phyloP scores from a whole-genome alignment of 306 rosid species.

The Crataegus laevigata region DNA sequence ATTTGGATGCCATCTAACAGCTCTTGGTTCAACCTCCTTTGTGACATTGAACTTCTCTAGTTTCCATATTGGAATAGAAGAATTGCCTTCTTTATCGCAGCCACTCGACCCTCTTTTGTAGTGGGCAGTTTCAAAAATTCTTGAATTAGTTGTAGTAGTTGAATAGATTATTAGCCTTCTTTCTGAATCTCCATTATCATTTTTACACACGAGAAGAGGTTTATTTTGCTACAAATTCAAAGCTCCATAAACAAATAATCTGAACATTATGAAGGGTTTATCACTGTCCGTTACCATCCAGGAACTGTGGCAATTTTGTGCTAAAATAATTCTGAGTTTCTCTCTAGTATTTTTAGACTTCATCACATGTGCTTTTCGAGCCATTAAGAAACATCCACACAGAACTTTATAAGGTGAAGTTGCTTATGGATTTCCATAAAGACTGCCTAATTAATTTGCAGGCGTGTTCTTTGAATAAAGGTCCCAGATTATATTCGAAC shows the following conservation, averaged over 20 bases:
- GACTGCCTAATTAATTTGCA: not conserved
- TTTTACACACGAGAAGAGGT: not conserved
- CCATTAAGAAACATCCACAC: not conserved
- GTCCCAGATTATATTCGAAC: not conserved
- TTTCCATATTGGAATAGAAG: not conserved
- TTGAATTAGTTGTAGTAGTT: not conserved
- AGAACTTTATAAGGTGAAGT: not conserved
- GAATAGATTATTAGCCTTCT: not conserved
- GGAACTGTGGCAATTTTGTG: not conserved
- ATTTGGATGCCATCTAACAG: not conserved
- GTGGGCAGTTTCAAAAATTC: not conserved
- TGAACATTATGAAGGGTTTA: not conserved
- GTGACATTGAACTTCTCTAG: not conserved
- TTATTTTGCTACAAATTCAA: not conserved
- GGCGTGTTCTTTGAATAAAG: not conserved
- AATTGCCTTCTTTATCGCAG: not conserved
- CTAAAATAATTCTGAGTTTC: not conserved
- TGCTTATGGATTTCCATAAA: not conserved
- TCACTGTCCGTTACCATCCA: not conserved
- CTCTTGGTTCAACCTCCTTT: not conserved
- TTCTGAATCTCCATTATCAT: not conserved
- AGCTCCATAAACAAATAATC: not conserved
- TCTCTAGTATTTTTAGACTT: not conserved
- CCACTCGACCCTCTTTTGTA: not conserved
- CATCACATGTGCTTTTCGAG: not conserved